Base-by-base conservation (phyloP, 2,329 filamentous ascomycete genomes). In the Apiospora hydei region DNA sequence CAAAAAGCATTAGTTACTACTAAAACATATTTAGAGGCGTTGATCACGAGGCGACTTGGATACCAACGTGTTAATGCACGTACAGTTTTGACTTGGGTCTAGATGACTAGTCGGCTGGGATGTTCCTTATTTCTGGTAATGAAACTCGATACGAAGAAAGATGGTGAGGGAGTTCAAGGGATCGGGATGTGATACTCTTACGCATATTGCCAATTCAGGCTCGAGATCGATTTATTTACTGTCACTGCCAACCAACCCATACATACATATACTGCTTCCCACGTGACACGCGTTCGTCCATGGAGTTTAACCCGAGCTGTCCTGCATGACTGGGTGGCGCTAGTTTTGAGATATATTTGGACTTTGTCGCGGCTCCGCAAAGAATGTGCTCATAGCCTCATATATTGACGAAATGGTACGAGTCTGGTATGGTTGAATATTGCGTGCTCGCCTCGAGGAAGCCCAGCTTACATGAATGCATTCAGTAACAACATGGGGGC, bases 31-130 rank as follows among this genome's bases (percentile, higher is more conserved):
- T 61, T 64, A 64, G 57, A 64, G 57, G 57, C 57, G 57, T 18
- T 64, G 57, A 14, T 64, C 10, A 64, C 10, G 34, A 41, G 57
- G 57, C 57, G 18, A 64, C 57, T 41, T 64, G 57, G 34, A 64
- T 64, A 64, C 57, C 3, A 38, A 69, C 70, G 67, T 69, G n/a
- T 41, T 64, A 38, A 71, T 68, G 21, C 67, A 69, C 68, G 57
- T 71, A 38, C 69, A 70, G 57, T 69, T 34, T 24, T 38, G 67
- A 76, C 74, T 77, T 77, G 74, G 66, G 78, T 80, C 78, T 79
- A 78, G 78, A 79, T 77, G 78, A 77, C 76, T 38, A 75, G 73
- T 73, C 70, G 69, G n/a, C 71, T 69, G 70, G 57, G 34, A 64
- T 64, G 57, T 41, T 41, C 57, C 34, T 41, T 30, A 4, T 64